These are phyloP conservation scores for Phytophthora sp. DNA, from an alignment of 352 stramenopile species.

Conservation along the genomic window DNA sequence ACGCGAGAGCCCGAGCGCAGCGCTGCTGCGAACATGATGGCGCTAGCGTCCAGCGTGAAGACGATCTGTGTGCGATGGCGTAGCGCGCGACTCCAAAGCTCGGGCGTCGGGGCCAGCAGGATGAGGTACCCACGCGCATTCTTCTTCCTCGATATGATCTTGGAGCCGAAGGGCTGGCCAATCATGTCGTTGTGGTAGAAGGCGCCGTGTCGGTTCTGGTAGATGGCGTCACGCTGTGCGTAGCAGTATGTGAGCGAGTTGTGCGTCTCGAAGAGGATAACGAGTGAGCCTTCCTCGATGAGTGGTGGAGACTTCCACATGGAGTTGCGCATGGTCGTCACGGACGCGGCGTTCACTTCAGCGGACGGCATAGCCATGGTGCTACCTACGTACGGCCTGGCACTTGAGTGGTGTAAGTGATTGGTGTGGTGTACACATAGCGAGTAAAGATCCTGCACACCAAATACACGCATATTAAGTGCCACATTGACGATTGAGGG, in stretches of 20 bases:
- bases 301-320: constrained; percentile 69
- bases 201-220: constrained; percentile 96
- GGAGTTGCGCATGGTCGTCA: constrained; percentile 54
- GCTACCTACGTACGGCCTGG: too few species aligned
- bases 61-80: constrained; percentile 98
- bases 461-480: too few species aligned
- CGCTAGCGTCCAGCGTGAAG: constrained; percentile 94
- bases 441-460: too few species aligned
- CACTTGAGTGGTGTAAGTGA: not conserved
- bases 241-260: constrained; percentile 96
- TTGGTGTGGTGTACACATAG: constrained; percentile 12
- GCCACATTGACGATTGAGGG: too few species aligned
- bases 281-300: constrained; percentile 88
- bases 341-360: constrained; percentile 34
- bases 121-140: constrained; percentile 91
- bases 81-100: constrained; percentile 96
- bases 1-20: constrained; percentile 91
- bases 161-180: constrained; percentile 85
- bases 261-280: constrained; percentile 98
- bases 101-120: constrained; percentile 94
- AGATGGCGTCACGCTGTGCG: constrained; percentile 90
- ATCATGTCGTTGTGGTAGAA: constrained; percentile 98
- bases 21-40: constrained; percentile 92
- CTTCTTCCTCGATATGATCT: constrained; percentile 73
- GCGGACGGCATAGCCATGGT: constrained; percentile 39